These are phyloP conservation scores for Sporothrix schenckii DNA, from an alignment of 2,329 filamentous ascomycete species.

Conservation along the genomic window DNA sequence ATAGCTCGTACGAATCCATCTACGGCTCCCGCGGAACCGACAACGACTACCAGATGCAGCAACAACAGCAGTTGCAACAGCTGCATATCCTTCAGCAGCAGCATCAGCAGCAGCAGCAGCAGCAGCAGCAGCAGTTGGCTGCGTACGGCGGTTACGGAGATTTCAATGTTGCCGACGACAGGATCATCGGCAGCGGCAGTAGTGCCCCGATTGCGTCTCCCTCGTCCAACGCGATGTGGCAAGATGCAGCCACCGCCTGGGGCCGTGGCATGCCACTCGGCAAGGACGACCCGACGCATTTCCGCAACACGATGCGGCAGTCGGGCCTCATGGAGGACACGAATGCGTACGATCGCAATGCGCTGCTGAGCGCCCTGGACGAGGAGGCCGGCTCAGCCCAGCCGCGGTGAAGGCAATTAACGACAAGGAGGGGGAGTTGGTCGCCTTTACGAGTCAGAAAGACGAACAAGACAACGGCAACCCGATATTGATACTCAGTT, in stretches of 20 bases:
- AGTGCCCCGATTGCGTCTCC: background rate
- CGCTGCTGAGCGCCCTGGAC: constrained; percentile 36
- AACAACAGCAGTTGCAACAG: constrained; percentile 26
- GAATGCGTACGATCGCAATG: constrained; percentile 36
- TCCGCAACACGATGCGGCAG: constrained; percentile 36
- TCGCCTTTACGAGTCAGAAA: background rate
- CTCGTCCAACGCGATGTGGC: constrained; percentile 30
- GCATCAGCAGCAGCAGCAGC: constrained; percentile 5
- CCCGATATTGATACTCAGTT: background rate
- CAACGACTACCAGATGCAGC: constrained; percentile 6
- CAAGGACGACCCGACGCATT: constrained; percentile 38
- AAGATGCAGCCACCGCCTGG: constrained; percentile 37
- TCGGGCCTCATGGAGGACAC: constrained; percentile 36
- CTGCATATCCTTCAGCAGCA: background rate
- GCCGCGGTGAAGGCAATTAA: constrained; percentile 19
- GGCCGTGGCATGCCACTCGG: constrained; percentile 33
- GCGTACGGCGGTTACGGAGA: constrained; percentile 16
- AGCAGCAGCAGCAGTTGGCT: constrained; percentile 9
- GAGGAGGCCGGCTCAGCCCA: constrained; percentile 9
- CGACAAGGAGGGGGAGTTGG: background rate
- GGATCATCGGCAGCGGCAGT: background rate
- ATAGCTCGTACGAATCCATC: constrained; percentile 22
- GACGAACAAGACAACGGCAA: background rate
- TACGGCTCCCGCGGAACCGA: background rate
- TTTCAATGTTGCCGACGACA: background rate